Base-by-base conservation (phyloP, 768 basidiomycete species). In the Pleurotus ostreatus region DNA sequence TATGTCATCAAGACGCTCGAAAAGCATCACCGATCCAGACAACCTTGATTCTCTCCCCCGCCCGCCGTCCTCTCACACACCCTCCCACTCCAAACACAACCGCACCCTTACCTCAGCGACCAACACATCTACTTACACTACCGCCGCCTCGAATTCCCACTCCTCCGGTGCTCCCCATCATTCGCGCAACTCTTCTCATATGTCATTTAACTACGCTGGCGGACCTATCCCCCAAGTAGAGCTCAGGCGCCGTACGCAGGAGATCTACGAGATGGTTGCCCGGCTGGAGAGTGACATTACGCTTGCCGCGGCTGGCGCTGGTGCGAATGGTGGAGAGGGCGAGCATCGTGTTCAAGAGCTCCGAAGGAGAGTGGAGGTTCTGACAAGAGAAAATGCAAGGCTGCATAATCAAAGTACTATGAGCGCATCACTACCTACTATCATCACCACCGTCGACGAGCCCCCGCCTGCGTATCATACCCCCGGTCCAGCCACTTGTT, bases 251-350 rank as follows among this genome's bases (percentile, higher is more conserved):
- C 37, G 51, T 20, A 53, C 51, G 20, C 51, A 53, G n/a, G 51
- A 53, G n/a, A 53, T 53, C 34, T 53, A 53, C 38, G 51, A 53
- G n/a, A 53, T 53, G 51, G 51, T 53, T 15, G 51, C 51, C 20
- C 51, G 51, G 16, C 41, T 53, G 37, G 51, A 53, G 39, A 20
- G 41, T 2, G 51, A 53, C 23, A 53, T 53, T 6, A 39, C 51
- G 16, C 26, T 53, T 15, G 51, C 51, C 11, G 51, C 51, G 4
- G 51, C 51, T n/a, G 30, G 30, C 8, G 38, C 34, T 18, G 37
- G 37, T 12, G 20, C 38, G 12, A n/a, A n/a, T 12, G 34, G 20
- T 39, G 51, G 41, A 20, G 51, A 53, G 23, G 41, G 49, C n/a
- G 49, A 51, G n/a, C 26, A 13, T 18, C 51, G 22, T 41, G 39